phyloP scores from a whole-genome alignment of 2,329 filamentous ascomycete species.

The Alternaria longipes region DNA sequence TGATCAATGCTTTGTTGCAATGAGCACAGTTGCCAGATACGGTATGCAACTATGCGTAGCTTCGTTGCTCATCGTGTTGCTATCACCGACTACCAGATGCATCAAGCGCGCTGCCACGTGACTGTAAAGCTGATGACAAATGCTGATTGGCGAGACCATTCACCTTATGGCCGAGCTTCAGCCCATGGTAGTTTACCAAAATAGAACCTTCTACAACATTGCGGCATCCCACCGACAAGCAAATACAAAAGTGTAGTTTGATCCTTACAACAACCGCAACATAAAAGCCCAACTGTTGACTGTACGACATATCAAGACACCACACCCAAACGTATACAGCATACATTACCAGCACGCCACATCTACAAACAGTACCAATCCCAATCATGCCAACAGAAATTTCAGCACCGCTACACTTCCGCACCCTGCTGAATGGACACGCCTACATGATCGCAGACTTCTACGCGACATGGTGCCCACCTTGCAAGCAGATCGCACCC shows the following conservation, averaged over 20 bases:
- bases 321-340: neutral
- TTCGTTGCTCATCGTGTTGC: neutral
- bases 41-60: neutral
- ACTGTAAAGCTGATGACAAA: conserved; percentile 31
- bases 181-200: neutral
- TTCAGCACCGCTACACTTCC: conserved; percentile 45
- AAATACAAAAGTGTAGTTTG: neutral
- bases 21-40: neutral
- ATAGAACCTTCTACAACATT: conserved; percentile 35
- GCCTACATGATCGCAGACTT: conserved; percentile 61
- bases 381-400: conserved; percentile 44
- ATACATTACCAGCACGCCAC: neutral
- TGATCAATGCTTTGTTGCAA: neutral
- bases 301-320: neutral
- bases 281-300: neutral
- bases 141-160: conserved; percentile 18
- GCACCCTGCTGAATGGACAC: conserved; percentile 45
- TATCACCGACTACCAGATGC: conserved; percentile 15
- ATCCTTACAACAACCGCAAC: neutral
- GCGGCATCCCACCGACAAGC: conserved; percentile 8
- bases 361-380: neutral
- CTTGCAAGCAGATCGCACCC: conserved; percentile 64
- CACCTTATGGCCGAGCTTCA: neutral
- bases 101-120: conserved; percentile 20
- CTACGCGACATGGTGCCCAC: conserved; percentile 66